phyloP scores from a whole-genome alignment of 2,329 filamentous ascomycete genomes.

The Passalora sequoiae region DNA sequence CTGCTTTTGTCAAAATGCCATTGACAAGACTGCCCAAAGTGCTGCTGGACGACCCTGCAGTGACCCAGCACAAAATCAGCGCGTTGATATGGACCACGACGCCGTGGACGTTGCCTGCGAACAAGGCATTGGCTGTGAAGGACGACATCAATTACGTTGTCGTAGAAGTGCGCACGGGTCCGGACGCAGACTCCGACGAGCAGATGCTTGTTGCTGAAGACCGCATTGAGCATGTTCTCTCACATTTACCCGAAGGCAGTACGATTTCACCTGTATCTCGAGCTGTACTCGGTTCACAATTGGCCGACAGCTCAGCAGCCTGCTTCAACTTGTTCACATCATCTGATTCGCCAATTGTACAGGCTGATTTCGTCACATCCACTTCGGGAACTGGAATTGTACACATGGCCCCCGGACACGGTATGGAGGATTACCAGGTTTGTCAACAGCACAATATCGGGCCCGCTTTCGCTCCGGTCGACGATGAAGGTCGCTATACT shows the following conservation, averaged over 20 bases:
- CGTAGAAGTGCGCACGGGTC: slow-evolving; percentile 11
- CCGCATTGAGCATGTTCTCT: slow-evolving; percentile 56
- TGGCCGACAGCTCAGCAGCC: slow-evolving; percentile 46
- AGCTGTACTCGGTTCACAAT: slow-evolving; percentile 58
- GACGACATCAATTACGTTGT: slow-evolving; percentile 64
- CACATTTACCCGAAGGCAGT: slow-evolving; percentile 48
- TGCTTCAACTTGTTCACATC: slow-evolving; percentile 33
- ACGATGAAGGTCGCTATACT: slow-evolving; percentile 77
- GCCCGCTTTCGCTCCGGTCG: slow-evolving; percentile 70
- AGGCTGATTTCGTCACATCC: slow-evolving; percentile 82
- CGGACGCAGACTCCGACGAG: slow-evolving; percentile 9
- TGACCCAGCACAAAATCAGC: slow-evolving; percentile 53
- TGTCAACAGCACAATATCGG: slow-evolving; percentile 66
- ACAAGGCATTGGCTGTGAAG: slow-evolving; percentile 80
- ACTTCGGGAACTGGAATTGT: slow-evolving; percentile 94
- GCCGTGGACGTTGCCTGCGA: slow-evolving; percentile 93
- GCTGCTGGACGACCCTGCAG: slow-evolving; percentile 33
- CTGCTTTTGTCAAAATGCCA: slow-evolving; percentile 77
- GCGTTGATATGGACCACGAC: slow-evolving; percentile 99
- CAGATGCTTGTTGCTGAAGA: slow-evolving; percentile 66
- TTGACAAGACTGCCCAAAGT: slow-evolving; percentile 48
- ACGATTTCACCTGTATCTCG: slow-evolving; percentile 45
- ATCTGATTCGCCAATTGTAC: slow-evolving; percentile 61
- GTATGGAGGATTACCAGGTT: slow-evolving; percentile 90
- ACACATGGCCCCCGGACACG: slow-evolving; percentile 88